phyloP scores from a whole-genome alignment of 305 asterid species.

The Fraxinus angustifolia region DNA sequence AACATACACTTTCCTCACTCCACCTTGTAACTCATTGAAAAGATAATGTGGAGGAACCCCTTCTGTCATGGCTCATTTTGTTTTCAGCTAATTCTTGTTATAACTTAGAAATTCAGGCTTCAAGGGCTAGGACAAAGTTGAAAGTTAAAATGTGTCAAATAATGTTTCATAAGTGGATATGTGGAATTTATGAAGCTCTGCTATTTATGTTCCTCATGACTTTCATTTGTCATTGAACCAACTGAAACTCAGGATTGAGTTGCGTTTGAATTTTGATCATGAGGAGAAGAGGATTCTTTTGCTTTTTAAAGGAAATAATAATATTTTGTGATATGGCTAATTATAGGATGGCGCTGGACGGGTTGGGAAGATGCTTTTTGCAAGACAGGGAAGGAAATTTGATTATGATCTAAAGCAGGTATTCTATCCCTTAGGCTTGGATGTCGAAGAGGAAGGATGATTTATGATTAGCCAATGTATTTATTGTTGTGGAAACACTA shows the following conservation, averaged over 20 bases:
- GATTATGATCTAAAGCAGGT: conserved; percentile 94
- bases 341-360: conserved; percentile 95
- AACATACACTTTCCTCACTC: background rate
- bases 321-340: conserved; percentile 6
- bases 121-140: background rate
- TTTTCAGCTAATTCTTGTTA: background rate
- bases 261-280: conserved; percentile 12
- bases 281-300: conserved; percentile 8
- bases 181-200: background rate
- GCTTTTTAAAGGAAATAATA: conserved; percentile 19
- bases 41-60: background rate
- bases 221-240: conserved; percentile 3
- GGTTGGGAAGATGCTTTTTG: conserved; percentile 92
- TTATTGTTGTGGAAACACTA: background rate
- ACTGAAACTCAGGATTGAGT: conserved; percentile 1
- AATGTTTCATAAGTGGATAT: background rate
- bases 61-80: background rate
- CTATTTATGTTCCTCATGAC: conserved; percentile 6
- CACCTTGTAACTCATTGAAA: background rate
- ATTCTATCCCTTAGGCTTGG: conserved; percentile 20
- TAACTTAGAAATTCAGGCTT: background rate
- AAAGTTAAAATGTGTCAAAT: conserved; percentile 5
- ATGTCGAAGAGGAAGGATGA: conserved; percentile 7
- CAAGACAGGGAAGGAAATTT: conserved; percentile 86
- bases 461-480: background rate